Conservation (phyloP, 495 filamentous ascomycete species). For the Achaetomiella virescens region DNA sequence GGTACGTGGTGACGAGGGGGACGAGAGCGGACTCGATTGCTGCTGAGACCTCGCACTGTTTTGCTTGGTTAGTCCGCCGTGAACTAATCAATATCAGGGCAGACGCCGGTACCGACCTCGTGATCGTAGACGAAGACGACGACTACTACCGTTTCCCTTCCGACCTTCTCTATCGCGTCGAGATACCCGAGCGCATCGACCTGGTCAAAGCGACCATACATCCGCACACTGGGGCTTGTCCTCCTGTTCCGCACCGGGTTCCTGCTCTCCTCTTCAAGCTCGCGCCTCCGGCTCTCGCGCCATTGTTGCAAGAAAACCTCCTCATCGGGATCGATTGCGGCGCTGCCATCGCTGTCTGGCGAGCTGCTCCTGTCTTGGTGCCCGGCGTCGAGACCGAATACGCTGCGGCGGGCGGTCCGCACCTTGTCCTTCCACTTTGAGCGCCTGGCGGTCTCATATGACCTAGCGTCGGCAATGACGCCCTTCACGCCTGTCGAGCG, state of each 20-base stretch:
- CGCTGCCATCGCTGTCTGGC: conserved; percentile 44
- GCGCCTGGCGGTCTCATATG: conserved; percentile 78
- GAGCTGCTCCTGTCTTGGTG: conserved; percentile 43
- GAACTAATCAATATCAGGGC: neutral
- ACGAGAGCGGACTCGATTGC: conserved; percentile 71
- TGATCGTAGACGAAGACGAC: conserved; percentile 93
- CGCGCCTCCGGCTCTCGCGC: conserved; percentile 69
- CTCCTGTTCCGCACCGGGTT: conserved; percentile 45
- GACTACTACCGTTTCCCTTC: conserved; percentile 73
- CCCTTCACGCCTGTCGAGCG: conserved; percentile 87
- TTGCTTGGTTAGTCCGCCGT: conserved; percentile 12
- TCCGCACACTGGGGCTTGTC: conserved; percentile 63
- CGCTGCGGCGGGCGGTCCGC: conserved; percentile 38
- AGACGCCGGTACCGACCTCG: conserved; percentile 52
- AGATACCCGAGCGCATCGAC: conserved; percentile 91
- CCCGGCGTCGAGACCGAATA: conserved; percentile 34
- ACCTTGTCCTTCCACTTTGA: conserved; percentile 50
- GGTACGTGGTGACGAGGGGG: conserved; percentile 62
- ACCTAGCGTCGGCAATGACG: conserved; percentile 91
- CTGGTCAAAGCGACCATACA: conserved; percentile 69
- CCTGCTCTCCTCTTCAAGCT: conserved; percentile 56
- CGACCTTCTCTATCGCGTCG: conserved; percentile 87
- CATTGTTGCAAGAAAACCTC: conserved; percentile 78
- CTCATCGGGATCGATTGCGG: conserved; percentile 49
- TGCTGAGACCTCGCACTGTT: conserved; percentile 65